These are phyloP conservation scores for Suillus cothurnatus DNA, from an alignment of 768 basidiomycete species.

Conservation along the genomic window DNA sequence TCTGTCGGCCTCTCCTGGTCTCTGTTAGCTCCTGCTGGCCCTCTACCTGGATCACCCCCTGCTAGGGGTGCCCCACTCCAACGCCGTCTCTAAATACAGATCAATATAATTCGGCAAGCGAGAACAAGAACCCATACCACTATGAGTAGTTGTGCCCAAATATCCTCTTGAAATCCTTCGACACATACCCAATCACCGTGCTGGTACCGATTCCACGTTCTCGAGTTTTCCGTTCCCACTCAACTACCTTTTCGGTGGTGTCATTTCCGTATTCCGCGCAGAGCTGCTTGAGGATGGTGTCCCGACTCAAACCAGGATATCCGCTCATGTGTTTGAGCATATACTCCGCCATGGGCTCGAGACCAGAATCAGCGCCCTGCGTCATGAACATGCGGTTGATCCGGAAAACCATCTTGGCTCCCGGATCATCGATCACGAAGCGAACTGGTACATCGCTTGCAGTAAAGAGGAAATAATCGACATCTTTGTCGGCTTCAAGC, in stretches of 20 bases:
- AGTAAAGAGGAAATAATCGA: slow-evolving; percentile 25
- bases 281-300: background rate
- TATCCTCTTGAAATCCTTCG: background rate
- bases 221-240: background rate
- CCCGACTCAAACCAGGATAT: slow-evolving; percentile 20
- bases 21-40: too few species aligned
- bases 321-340: slow-evolving; percentile 19
- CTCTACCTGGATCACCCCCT: too few species aligned
- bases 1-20: too few species aligned
- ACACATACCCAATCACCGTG: background rate
- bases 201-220: background rate
- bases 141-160: background rate
- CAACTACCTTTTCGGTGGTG: background rate
- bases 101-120: background rate
- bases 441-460: slow-evolving; percentile 16
- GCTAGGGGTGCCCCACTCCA: too few species aligned
- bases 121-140: background rate
- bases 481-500: slow-evolving; percentile 18
- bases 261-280: background rate
- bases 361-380: slow-evolving; percentile 2
- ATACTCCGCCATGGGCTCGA: slow-evolving; percentile 17
- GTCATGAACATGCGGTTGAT: slow-evolving; percentile 15
- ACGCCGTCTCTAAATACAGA: background rate
- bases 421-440: slow-evolving; percentile 15
- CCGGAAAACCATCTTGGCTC: slow-evolving; percentile 17